Evolutionary conservation across 768 basidiomycete genomes (phyloP), one percentile per base, ranked within the genome.

Genomic region (Boletus huronensis): DNA sequence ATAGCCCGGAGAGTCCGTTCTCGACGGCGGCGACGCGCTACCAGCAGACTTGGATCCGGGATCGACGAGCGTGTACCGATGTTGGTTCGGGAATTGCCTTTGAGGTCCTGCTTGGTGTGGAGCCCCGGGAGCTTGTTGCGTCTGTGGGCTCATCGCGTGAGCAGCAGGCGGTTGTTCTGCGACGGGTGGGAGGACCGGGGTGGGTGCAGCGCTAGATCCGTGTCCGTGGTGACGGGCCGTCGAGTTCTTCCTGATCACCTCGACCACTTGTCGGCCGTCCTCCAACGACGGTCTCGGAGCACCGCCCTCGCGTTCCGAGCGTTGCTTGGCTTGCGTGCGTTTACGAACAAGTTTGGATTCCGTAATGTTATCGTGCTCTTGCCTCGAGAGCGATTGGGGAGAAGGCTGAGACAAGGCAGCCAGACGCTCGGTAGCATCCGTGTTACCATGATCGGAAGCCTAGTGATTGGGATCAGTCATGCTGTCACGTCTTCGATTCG

Each of bases 321-420:
- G 75, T 62, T 84, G 75, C 57, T 82, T 82, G 50, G 80, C 94
- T 72, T 74, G 78, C 0, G 93, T 97, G 16, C 92, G 82, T 58
- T 84, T 88, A 1, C 95, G 79, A 8, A 95, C 87, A 42, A 98
- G 83, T 53, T 85, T 93, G 50, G 72, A 74, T 63, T 93, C 87
- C 8, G 93, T 88, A 58, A 90, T 80, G 0, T 72, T 73, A 56
- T 94, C 85, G 72, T 97, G 93, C 58, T 96, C 88, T 52, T 82
- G 76, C 19, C 93, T 77, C 1, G 89, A 88, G 19, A 98, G 78
- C 0, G 82, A 69, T 41, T 81, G 81, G 0, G 88, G 87, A 0
- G 75, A 70, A 0, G 85, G 79, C 36, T 81, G 77, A 0, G 80
- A 77, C 11, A 97, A 77, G 0, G 88, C 94, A 0, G 71, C 66